A percentile compares a stretch with the other conserved stretches of the same genome.
phyloP scores from a whole-genome alignment of 2,329 filamentous ascomycete species.

The Xylaria sp. region DNA sequence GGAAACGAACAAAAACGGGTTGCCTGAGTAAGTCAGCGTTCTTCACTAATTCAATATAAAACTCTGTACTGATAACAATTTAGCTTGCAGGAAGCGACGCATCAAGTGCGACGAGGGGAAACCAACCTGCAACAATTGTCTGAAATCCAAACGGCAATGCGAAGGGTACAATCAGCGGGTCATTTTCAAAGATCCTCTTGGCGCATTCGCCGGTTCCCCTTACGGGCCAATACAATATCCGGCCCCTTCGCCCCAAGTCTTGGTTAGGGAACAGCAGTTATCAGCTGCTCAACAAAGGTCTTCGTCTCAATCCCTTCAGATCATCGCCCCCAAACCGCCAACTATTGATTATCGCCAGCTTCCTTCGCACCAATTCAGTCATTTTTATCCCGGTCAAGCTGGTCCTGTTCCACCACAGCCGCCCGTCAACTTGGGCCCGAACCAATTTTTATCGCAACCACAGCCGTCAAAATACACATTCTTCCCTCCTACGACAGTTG shows the following conservation, averaged over 20 bases:
- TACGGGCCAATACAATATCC: slow-evolving; percentile 58
- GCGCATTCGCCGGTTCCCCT: slow-evolving; percentile 63
- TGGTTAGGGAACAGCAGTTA: slow-evolving; percentile 56
- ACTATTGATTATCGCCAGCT: slow-evolving; percentile 49
- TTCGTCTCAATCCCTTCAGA: slow-evolving; percentile 53
- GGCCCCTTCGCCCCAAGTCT: slow-evolving; percentile 56
- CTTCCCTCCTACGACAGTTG: slow-evolving; percentile 46
- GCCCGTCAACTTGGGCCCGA: slow-evolving; percentile 41
- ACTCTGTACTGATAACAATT: slow-evolving; percentile 38
- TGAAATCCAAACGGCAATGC: slow-evolving; percentile 84
- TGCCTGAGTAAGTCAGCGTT: slow-evolving; percentile 76
- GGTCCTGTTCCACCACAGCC: slow-evolving; percentile 42
- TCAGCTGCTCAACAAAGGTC: slow-evolving; percentile 54
- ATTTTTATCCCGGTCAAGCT: slow-evolving; percentile 49
- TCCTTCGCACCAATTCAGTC: slow-evolving; percentile 44
- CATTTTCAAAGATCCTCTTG: slow-evolving; percentile 79
- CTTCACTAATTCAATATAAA: slow-evolving; percentile 3
- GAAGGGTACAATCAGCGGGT: slow-evolving; percentile 86
- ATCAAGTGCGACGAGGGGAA: slow-evolving; percentile 97
- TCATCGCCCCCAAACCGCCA: slow-evolving; percentile 64
- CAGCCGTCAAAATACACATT: slow-evolving; percentile 45
- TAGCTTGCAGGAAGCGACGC: slow-evolving; percentile 89
- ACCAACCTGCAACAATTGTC: slow-evolving; percentile 83
- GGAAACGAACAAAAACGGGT: slow-evolving; percentile 88
- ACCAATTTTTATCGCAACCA: slow-evolving; percentile 40